Evolutionary conservation across 1,284 basidiomycete genomes (phyloP).

Genomic region (Schizophyllum amplum): DNA sequence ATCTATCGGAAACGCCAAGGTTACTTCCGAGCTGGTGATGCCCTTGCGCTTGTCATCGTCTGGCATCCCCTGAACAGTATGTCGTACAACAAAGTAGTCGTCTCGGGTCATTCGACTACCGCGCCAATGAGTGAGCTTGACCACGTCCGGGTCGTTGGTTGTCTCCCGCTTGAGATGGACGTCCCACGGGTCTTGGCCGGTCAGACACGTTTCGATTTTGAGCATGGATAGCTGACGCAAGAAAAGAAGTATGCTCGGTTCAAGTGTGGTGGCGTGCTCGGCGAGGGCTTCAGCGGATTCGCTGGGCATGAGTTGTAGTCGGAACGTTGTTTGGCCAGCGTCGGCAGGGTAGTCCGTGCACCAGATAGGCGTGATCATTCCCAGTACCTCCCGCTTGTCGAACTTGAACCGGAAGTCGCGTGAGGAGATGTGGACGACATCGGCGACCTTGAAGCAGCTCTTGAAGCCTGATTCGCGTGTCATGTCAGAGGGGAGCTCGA

Average conservation of each 20-base stretch:
- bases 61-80: not conserved
- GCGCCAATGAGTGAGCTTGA: not conserved
- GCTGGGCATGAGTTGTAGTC: not conserved
- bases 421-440: conserved; percentile 4
- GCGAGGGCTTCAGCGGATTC: not conserved
- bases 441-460: conserved; percentile 5
- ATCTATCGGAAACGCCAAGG: conserved; percentile 2
- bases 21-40: not conserved
- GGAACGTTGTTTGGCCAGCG: conserved; percentile 1
- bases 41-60: conserved; percentile 1
- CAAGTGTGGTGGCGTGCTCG: not conserved
- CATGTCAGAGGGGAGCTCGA: not conserved
- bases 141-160: not conserved
- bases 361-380: conserved; percentile 6
- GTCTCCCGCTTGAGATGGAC: not conserved
- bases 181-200: not conserved
- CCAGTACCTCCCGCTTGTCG: conserved; percentile 1
- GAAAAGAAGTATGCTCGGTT: not conserved
- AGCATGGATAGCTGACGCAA: not conserved
- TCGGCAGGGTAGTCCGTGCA: not conserved
- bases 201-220: not conserved
- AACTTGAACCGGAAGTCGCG: conserved; percentile 2
- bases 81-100: not conserved
- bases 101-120: not conserved
- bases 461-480: conserved; percentile 1